Base-by-base conservation (phyloP, 257 asterid species). In the Coffea canephora region DNA sequence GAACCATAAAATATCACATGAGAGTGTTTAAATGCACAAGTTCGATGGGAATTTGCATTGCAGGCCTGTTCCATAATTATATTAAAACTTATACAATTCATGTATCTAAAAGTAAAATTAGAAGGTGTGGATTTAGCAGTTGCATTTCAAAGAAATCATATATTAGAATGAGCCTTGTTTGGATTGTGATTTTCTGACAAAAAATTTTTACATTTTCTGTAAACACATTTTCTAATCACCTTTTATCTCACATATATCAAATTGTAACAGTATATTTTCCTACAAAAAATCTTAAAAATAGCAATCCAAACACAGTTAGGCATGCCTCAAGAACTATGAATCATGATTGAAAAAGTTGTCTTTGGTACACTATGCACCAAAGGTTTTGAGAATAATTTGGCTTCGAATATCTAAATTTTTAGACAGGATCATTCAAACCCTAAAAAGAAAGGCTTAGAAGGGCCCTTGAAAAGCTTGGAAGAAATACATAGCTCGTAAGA, bases 351-450 rank as follows among this genome's bases (percentile, higher is more conserved):
- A 52, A 5, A 15, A 18, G n/a, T 21, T 54, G 8, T 55, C 1
- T 4, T 55, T 55, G 62, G 62, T 18, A 57, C 21, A 25, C 41
- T 10, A 18, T 18, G 64, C 10, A 18, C 64, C 64, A 57, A 57
- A 57, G 21, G 2, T 57, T 57, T 6, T 1, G 18, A 18, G 10
- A 10, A 15, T 73, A 18, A 45, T 73, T 31, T 46, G 23, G 43
- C 10, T 61, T 76, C 43, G 27, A 45, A n/a, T 62, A 61, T 76
- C 79, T 45, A 43, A 61, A 41, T 45, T 76, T 64, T 76, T 34
- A 46, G 69, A 69, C 55, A 78, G 19, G 45, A 39, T 68, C 50
- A 64, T 64, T 64, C 31, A 46, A 73, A 62, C 0, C 73, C 39
- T 41, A 25, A 62, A 70, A 43, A 16, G 48, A 78, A 31, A 78